phyloP scores from a whole-genome alignment of 2,329 filamentous ascomycete species.

The Coniochaeta sp. region DNA sequence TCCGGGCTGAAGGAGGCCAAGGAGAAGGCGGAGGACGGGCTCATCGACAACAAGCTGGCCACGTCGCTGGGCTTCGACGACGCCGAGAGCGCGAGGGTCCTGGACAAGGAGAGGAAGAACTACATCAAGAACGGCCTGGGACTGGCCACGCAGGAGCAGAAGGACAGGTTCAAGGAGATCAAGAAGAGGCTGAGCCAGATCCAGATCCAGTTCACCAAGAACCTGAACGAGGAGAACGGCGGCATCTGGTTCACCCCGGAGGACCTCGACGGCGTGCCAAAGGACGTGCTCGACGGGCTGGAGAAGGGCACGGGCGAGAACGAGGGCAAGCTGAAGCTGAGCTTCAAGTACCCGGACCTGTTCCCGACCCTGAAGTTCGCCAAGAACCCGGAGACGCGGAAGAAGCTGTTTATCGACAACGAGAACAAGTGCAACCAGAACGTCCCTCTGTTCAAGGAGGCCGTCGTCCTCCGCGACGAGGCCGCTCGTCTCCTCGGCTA shows the following conservation, averaged over 20 bases:
- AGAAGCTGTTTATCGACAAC: conserved; percentile 64
- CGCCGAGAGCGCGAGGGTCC: conserved; percentile 60
- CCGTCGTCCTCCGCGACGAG: conserved; percentile 69
- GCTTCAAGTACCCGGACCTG: conserved; percentile 78
- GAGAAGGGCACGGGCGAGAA: conserved; percentile 67
- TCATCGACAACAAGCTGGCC: conserved; percentile 15
- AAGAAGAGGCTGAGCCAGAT: conserved; percentile 72
- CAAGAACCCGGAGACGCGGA: conserved; percentile 59
- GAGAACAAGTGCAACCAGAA: conserved; percentile 79
- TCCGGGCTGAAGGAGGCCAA: conserved; percentile 34
- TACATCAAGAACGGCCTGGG: conserved; percentile 72
- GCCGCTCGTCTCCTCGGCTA: conserved; percentile 71
- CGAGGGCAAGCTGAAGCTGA: conserved; percentile 64
- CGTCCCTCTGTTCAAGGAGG: conserved; percentile 65
- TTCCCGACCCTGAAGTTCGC: conserved; percentile 75
- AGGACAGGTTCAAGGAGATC: conserved; percentile 80
- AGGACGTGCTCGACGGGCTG: conserved; percentile 58
- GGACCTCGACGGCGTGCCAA: conserved; percentile 68
- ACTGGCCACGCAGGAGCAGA: conserved; percentile 59
- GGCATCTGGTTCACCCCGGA: conserved; percentile 70
- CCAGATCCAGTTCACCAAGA: conserved; percentile 70
- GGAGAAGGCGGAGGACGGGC: conserved; percentile 43
- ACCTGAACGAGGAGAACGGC: conserved; percentile 76
- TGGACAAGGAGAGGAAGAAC: conserved; percentile 71
- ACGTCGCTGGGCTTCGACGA: conserved; percentile 30